Conservation (phyloP, 495 filamentous ascomycete species). For the Annulohypoxylon moriforme region DNA sequence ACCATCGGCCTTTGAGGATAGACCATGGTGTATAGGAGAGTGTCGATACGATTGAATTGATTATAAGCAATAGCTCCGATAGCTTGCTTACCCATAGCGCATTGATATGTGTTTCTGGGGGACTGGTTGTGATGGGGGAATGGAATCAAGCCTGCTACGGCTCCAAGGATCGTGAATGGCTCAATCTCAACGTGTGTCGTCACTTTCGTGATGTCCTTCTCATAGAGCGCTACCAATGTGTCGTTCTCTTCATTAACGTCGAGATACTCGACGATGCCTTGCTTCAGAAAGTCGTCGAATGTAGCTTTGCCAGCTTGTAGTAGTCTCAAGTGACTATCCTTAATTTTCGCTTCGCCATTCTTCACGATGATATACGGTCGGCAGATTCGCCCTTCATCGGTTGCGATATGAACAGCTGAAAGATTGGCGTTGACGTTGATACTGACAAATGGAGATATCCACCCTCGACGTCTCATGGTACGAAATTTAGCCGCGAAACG, state of each 20-base stretch:
- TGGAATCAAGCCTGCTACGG: conserved; percentile 94
- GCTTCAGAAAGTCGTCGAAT: conserved; percentile 92
- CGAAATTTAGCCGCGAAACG: conserved; percentile 85
- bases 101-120: conserved; percentile 98
- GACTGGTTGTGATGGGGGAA: conserved; percentile 99
- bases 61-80: conserved; percentile 98
- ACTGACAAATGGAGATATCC: conserved; percentile 92
- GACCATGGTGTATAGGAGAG: conserved; percentile 93
- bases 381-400: conserved; percentile 96
- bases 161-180: conserved; percentile 97
- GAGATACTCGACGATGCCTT: conserved; percentile 92
- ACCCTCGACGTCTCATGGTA: conserved; percentile 82
- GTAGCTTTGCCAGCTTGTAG: conserved; percentile 81
- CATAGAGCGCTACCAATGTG: conserved; percentile 88
- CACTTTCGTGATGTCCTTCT: conserved; percentile 78
- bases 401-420: conserved; percentile 91
- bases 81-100: conserved; percentile 99
- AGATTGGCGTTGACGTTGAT: conserved; percentile 95
- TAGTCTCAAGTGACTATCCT: conserved; percentile 76
- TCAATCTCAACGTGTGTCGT: conserved; percentile 98
- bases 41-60: conserved; percentile 95
- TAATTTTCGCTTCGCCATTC: conserved; percentile 81
- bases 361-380: conserved; percentile 94
- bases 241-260: conserved; percentile 99
- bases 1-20: conserved; percentile 99